Conservation (phyloP, 805 yeast species). For the Wickerhamomyces hampshirensis region DNA sequence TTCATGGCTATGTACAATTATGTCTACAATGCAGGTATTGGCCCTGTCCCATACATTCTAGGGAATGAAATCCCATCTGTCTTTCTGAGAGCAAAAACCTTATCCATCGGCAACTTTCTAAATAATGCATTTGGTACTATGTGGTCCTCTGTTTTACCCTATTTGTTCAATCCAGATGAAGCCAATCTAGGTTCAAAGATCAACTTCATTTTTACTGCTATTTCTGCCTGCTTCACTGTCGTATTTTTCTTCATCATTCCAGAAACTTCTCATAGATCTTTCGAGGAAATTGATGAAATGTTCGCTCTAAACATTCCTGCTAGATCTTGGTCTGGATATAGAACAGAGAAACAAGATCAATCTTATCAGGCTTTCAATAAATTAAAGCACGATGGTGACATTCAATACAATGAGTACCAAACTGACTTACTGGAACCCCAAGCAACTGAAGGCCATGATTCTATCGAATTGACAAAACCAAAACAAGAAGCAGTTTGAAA, state of each 20-base stretch:
- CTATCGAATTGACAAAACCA: no score
- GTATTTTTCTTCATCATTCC: slow-evolving; percentile 48
- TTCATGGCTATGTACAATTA: slow-evolving; percentile 26
- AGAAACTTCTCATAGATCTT: slow-evolving; percentile 49
- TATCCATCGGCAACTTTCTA: slow-evolving; percentile 27
- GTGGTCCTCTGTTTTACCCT: slow-evolving; percentile 36
- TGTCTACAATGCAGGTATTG: slow-evolving; percentile 32
- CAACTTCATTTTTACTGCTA: slow-evolving; percentile 38
- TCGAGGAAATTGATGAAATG: slow-evolving; percentile 51
- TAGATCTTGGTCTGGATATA: slow-evolving; percentile 21
- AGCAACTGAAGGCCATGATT: no score
- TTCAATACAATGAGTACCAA: background rate
- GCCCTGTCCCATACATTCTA: slow-evolving; percentile 33
- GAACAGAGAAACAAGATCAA: slow-evolving; percentile 6
- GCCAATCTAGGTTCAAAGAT: slow-evolving; percentile 40
- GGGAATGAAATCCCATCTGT: slow-evolving; percentile 35
- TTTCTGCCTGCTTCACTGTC: slow-evolving; percentile 25
- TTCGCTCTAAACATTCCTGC: slow-evolving; percentile 31
- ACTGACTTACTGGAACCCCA: no score
- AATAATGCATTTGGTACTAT: slow-evolving; percentile 29
- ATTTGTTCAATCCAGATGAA: slow-evolving; percentile 38
- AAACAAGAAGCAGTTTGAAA: no score
- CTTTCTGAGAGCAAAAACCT: slow-evolving; percentile 34
- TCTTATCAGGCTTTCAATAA: slow-evolving; percentile 5
- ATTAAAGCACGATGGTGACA: slow-evolving; percentile 4